Evolutionary conservation across 2,329 filamentous ascomycete genomes (phyloP), one percentile per base, ranked within the genome.

Genomic region (Penicillium nordicum): DNA sequence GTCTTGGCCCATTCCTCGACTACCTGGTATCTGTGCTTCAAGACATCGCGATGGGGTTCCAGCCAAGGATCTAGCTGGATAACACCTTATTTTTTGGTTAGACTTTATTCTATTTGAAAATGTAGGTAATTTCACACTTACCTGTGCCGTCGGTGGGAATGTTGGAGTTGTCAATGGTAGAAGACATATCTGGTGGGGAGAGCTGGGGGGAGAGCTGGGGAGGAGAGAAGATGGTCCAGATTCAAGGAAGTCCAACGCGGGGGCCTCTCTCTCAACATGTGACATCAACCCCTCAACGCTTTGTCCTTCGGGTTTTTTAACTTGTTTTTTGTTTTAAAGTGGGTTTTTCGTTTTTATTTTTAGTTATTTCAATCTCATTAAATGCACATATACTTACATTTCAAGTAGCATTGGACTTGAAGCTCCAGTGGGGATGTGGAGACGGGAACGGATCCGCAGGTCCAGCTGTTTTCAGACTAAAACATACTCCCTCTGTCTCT

Each of bases 41-140:
- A 80, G 32, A 87, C 79, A 53, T 88, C 90, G 67, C 86, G 84
- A 80, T 95, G 97, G 5, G 94, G 93, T 50, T 85, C 84, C 52
- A 99, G 85, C 84, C 88, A 97, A 44, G 92, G 91, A 72, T 99
- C 94, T 57, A 97, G 82, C 73, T 89, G 79, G 63, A 95, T 76
- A 50, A 97, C 92, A 66, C 93, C 94, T 96, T 96, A 70, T 40
- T 42, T 30, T 38, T 34, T 14, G 4, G 32, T 34, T 30, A 25
- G 10, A 27, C 36, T 52, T 40, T 10, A 52, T 1, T 7, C 3
- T 1, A n/a, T 30, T 25, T n/a, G 8, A 23, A 57, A 40, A 18
- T 52, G 4, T 29, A 43, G 38, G 40, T 53, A 47, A 25, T 51
- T 48, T 18, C 21, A 42, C 43, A 47, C 43, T 57, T 55, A 65